Evolutionary conservation across 192 early-diverging fungal species (phyloP).

Genomic region (Haplosporangium gracile): DNA sequence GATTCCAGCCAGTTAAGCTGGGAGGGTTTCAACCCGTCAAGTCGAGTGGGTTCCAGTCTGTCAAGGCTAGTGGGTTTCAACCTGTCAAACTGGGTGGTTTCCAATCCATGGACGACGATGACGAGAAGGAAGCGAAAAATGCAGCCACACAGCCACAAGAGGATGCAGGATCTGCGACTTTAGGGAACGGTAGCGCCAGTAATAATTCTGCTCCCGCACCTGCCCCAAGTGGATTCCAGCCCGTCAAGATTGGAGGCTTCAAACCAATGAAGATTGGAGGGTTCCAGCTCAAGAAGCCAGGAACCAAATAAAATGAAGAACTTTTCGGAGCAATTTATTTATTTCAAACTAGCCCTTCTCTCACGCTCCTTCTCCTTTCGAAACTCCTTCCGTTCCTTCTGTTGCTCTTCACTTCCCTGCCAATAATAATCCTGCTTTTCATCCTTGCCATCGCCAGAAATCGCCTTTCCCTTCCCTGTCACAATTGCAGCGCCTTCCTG

Average conservation of each 20-base stretch:
- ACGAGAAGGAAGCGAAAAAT: not conserved
- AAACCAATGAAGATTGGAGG: slow-evolving; percentile 53
- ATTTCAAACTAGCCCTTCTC: slow-evolving; percentile 20
- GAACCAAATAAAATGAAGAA: slow-evolving; percentile 10
- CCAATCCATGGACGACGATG: slow-evolving; percentile 25
- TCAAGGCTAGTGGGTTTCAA: slow-evolving; percentile 20
- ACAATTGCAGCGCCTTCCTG: not conserved
- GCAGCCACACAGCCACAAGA: not conserved
- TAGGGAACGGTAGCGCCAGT: too few species aligned
- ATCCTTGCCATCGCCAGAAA: not conserved
- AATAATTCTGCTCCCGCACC: not conserved
- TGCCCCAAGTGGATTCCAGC: slow-evolving; percentile 39
- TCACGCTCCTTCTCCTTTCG: slow-evolving; percentile 35
- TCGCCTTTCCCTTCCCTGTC: not conserved
- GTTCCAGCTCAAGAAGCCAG: slow-evolving; percentile 48
- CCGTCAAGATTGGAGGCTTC: slow-evolving; percentile 39
- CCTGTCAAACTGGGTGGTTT: slow-evolving; percentile 31
- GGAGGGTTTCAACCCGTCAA: slow-evolving; percentile 44
- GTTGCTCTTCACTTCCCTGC: slow-evolving; percentile 30
- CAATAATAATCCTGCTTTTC: slow-evolving; percentile 19
- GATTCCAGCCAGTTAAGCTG: slow-evolving; percentile 7
- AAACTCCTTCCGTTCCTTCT: slow-evolving; percentile 24
- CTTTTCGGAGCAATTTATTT: not conserved
- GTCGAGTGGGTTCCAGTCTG: slow-evolving; percentile 11
- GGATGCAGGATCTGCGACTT: not conserved